Base-by-base conservation (phyloP, 1,284 basidiomycete genomes). In the Golubevia sp. region DNA sequence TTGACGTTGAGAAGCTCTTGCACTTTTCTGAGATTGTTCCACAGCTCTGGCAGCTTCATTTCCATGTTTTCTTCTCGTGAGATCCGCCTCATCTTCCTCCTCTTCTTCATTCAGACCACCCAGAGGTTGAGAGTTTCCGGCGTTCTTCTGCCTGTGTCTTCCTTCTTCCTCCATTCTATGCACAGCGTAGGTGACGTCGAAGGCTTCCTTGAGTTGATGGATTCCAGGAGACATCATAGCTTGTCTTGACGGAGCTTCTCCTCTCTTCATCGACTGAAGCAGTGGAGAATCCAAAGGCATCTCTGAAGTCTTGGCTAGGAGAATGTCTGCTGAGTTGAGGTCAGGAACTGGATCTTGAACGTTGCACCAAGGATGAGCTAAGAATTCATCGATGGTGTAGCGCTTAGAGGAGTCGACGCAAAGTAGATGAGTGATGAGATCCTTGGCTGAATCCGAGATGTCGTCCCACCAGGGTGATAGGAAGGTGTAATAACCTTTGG, bases 391-490 rank as follows among this genome's bases (percentile, higher is more conserved):
- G 77, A 99, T 99, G 8, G 95, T 97, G 85, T 93, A 98, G 64
- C 97, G 90, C 84, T 96, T 92, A 2, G 91, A 89, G 0, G 97
- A 94, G 84, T 99, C 95, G 55, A 99, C 93, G 80, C 95, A 97
- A 6, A 99, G 89, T 2, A 99, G 86, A 79, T 99, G 94, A 15
- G 91, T 90, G 76, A 99, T 97, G 50, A 99, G 87, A 74, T 99
- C 95, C 87, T 98, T 98, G 23, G 94, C 94, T 92, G 80, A 89
- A 56, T 87, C 84, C 70, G 91, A 93, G 72, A 99, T 94, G 75
- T 97, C 92, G 80, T 99, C 97, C 97, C 97, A 99, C 94, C 97
- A 99, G 0, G 97, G 97, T 77, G 92, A 95, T 57, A 99, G 86
- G 87, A 99, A 99, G 0, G 97, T 98, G 85, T 98, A 99, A 84